Evolutionary conservation across 805 yeast genomes (phyloP), one percentile per base, ranked within the genome.

Genomic region (Suhomyces canberraensis): DNA sequence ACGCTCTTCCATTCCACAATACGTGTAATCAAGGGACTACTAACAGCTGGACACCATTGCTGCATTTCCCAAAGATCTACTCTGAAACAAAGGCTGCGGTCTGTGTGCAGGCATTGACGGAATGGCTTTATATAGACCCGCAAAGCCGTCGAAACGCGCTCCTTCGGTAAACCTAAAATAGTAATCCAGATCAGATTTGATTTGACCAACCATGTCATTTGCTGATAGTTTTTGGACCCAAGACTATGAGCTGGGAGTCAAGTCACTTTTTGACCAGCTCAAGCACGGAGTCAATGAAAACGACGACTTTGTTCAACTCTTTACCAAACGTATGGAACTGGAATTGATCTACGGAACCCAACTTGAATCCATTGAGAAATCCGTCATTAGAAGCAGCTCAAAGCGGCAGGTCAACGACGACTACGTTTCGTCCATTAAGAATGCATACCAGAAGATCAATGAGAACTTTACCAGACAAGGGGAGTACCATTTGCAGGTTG

Each of bases 151-250:
- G 20, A 16, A 31, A 31, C 33, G 33, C 33, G 33, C 11, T 31
- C 13, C 8, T 17, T 16, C n/a, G 14, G 11, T 14, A 22, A 20
- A 18, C 32, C 11, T 13, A 13, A 25, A 29, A 29, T 18, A 14
- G 22, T n/a, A 29, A 20, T 16, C 13, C 32, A 29, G 18, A 18
- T 13, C n/a, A n/a, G n/a, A n/a, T n/a, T n/a, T n/a, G n/a, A n/a
- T n/a, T n/a, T n/a, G n/a, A n/a, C n/a, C n/a, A n/a, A n/a, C n/a
- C n/a, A 68, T 68, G 73, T 76, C 86, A 15, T 83, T 84, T 61
- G 78, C 86, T 4, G 87, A 82, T 47, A 76, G 80, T 48, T 84
- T 84, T 61, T 84, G 95, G 95, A 71, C 88, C 6, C 67, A 66
- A 19, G 90, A 83, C 52, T 78, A 80, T 51, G 61, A 69, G 11